Percentiles rank a stretch among this genome's conserved stretches.
phyloP scores from a whole-genome alignment of 2,329 filamentous ascomycete species.

The Aspergillus brasiliensis region DNA sequence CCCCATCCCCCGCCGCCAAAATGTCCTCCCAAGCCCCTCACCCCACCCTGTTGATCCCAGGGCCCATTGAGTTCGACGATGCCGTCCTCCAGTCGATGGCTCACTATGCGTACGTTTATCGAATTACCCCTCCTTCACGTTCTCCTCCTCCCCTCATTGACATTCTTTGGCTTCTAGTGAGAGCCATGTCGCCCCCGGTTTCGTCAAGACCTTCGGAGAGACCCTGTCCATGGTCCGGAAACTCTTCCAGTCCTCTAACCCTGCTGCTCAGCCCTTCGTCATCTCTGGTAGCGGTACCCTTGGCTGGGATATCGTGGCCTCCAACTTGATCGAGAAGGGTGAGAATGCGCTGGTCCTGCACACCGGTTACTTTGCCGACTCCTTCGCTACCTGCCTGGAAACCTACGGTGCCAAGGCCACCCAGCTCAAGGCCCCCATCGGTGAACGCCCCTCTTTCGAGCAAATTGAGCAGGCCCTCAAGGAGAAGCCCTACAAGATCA shows the following conservation, averaged over 20 bases:
- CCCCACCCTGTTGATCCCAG: constrained; percentile 86
- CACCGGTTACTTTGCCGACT: constrained; percentile 96
- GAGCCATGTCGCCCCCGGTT: constrained; percentile 86
- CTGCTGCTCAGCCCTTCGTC: constrained; percentile 84
- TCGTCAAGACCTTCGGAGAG: constrained; percentile 89
- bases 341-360: constrained; percentile 92
- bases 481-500: constrained; percentile 88
- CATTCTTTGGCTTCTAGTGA: constrained; percentile 61
- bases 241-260: constrained; percentile 87
- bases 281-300: constrained; percentile 93
- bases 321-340: constrained; percentile 85
- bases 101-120: constrained; percentile 65
- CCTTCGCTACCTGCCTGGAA: constrained; percentile 87
- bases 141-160: constrained; percentile 13
- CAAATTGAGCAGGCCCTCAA: constrained; percentile 87
- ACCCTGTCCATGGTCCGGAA: constrained; percentile 83
- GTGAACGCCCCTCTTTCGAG: constrained; percentile 79
- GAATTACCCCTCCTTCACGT: constrained; percentile 15
- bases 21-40: constrained; percentile 64
- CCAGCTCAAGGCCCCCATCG: constrained; percentile 85
- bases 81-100: constrained; percentile 91
- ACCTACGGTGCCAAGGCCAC: constrained; percentile 90
- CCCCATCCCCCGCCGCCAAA: constrained; percentile 34
- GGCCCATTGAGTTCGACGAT: constrained; percentile 98
- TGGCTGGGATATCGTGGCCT: constrained; percentile 95